Evolutionary conservation across 2,329 filamentous ascomycete genomes (phyloP).

Genomic region (Zopfia rhizophila): DNA sequence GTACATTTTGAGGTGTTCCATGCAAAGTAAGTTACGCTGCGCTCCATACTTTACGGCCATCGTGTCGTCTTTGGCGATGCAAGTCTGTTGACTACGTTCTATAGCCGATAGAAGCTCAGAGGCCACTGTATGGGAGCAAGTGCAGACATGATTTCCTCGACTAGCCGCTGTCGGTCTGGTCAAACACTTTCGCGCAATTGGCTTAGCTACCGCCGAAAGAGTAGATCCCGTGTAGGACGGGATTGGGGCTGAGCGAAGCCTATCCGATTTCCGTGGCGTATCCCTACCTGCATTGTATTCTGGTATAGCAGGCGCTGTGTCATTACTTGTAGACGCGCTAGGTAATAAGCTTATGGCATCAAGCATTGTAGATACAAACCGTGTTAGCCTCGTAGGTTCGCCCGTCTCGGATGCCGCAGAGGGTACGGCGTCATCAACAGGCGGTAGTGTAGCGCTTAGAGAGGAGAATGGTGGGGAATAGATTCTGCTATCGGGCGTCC

Average conservation of each 20-base stretch:
- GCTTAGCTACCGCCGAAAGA: too few relatives aligned
- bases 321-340: too few relatives aligned
- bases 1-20: conserved; percentile 17
- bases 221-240: conserved; percentile 6
- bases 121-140: conserved; percentile 16
- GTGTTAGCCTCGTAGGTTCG: too few relatives aligned
- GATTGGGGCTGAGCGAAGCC: conserved; percentile 13
- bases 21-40: conserved; percentile 14
- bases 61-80: conserved; percentile 10
- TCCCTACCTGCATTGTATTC: too few relatives aligned
- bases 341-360: too few relatives aligned
- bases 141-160: conserved; percentile 9
- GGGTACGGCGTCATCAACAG: not conserved
- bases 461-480: conserved; percentile 12
- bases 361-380: too few relatives aligned
- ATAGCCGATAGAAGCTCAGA: conserved; percentile 16
- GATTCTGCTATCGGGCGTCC: conserved; percentile 3
- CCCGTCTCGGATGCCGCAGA: too few relatives aligned
- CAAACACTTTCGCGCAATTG: conserved; percentile 9
- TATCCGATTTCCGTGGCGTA: conserved; percentile 10
- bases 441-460: conserved; percentile 5
- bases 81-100: conserved; percentile 16
- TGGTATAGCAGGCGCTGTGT: too few relatives aligned
- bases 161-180: conserved; percentile 1
- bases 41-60: conserved; percentile 15